A percentile compares a stretch with the other conserved stretches of the same genome.
Evolutionary conservation across 345 rosid species (phyloP).

Genomic region (Hevea brasiliensis): DNA sequence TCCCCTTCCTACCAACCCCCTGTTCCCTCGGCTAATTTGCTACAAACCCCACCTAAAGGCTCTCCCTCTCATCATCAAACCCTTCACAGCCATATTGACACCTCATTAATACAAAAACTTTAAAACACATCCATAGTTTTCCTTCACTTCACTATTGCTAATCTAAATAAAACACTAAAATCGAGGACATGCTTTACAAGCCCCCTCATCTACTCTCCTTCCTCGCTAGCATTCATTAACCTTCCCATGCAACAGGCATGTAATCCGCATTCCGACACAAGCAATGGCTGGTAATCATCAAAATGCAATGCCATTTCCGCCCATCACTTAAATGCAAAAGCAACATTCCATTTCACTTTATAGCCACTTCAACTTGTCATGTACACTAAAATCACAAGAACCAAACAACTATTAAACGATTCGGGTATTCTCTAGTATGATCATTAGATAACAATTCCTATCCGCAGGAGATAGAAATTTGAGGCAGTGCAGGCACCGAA

Average conservation of each 20-base stretch:
- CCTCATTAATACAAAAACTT: neutral
- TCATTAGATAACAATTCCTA: too few relatives aligned
- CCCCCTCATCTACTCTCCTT: neutral
- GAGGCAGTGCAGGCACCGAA: neutral
- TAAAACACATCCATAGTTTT: too few relatives aligned
- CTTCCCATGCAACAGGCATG: neutral
- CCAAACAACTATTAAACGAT: neutral
- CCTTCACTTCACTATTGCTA: neutral
- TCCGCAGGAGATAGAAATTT: neutral
- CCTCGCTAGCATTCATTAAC: neutral
- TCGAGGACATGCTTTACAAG: too few relatives aligned
- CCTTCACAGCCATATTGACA: neutral
- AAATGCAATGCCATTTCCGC: neutral
- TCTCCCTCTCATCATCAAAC: neutral
- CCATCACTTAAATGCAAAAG: neutral
- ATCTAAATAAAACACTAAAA: neutral
- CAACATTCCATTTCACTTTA: neutral
- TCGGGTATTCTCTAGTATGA: neutral
- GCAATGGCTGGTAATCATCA: neutral
- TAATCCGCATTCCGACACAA: neutral
- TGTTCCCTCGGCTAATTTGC: neutral
- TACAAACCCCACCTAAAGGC: neutral
- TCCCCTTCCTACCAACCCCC: neutral
- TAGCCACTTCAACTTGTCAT: neutral
- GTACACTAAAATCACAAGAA: neutral